Conservation (phyloP, 2,329 filamentous ascomycete genomes). For the Ploettnerulaceae sp. region DNA sequence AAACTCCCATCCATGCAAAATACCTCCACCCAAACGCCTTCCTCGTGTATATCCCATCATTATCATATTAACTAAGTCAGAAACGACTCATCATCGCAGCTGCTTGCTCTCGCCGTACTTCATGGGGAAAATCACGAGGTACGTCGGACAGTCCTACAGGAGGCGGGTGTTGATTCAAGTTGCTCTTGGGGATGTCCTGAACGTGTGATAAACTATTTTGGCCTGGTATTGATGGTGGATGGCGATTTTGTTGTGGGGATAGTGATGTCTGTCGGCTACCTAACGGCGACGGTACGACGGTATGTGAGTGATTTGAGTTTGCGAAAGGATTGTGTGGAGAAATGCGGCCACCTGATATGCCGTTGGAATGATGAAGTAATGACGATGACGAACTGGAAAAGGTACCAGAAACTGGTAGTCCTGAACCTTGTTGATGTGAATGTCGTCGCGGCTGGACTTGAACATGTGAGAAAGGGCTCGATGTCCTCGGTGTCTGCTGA, state of each 20-base stretch:
- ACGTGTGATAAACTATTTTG: slow-evolving; percentile 10
- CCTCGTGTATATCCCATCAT: slow-evolving; percentile 26
- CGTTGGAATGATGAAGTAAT: slow-evolving; percentile 27
- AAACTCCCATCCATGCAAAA: slow-evolving; percentile 20
- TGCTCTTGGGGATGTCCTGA: slow-evolving; percentile 16
- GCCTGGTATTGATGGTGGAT: slow-evolving; percentile 17
- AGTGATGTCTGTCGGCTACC: slow-evolving; percentile 33
- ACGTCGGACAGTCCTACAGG: slow-evolving; percentile 18
- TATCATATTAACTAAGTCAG: slow-evolving; percentile 25
- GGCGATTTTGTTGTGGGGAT: slow-evolving; percentile 30
- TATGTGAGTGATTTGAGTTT: slow-evolving; percentile 28
- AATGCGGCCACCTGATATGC: slow-evolving; percentile 25
- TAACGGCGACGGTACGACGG: slow-evolving; percentile 31
- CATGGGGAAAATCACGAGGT: slow-evolving; percentile 25
- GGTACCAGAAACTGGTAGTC: slow-evolving; percentile 31
- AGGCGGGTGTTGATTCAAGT: slow-evolving; percentile 23
- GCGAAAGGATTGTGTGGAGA: slow-evolving; percentile 32
- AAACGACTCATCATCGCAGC: slow-evolving; percentile 26
- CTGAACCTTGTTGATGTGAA: slow-evolving; percentile 35
- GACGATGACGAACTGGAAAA: slow-evolving; percentile 29
- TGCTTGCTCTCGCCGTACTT: slow-evolving; percentile 24
- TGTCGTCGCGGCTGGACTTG: slow-evolving; percentile 35
- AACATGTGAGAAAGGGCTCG: slow-evolving; percentile 33
- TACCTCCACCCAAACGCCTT: slow-evolving; percentile 20
- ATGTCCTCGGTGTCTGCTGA: slow-evolving; percentile 36